phyloP scores from a whole-genome alignment of 2,329 filamentous ascomycete genomes.

The Trichophyton verrucosum region DNA sequence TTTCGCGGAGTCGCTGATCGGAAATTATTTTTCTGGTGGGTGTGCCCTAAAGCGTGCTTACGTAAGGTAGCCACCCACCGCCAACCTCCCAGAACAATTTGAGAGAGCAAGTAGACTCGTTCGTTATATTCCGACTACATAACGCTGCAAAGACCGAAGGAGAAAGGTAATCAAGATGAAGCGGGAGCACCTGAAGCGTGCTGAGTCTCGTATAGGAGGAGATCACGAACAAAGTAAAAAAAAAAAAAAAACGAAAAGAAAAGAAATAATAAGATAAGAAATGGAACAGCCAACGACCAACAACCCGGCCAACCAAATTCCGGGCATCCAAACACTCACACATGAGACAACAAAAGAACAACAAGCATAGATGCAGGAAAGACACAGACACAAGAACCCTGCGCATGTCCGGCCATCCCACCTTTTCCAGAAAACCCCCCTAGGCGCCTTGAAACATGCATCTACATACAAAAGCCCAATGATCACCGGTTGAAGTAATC shows the following conservation, averaged over 20 bases:
- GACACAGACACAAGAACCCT: neutral
- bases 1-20: neutral
- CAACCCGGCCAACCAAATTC: neutral
- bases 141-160: neutral
- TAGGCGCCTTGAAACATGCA: constrained; percentile 2
- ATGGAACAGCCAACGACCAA: neutral
- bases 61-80: neutral
- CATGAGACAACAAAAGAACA: neutral
- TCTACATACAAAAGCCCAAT: constrained; percentile 2
- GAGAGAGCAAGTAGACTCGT: neutral
- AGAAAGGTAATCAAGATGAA: neutral
- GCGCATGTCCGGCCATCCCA: neutral
- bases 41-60: neutral
- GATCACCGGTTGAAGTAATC: neutral
- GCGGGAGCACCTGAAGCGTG: neutral
- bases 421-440: neutral
- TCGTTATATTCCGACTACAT: neutral
- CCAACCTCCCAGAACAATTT: too few species aligned
- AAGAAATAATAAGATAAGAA: neutral
- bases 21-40: neutral
- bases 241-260: neutral
- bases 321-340: neutral
- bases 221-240: neutral
- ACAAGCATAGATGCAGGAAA: neutral
- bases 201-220: neutral